These are phyloP conservation scores for Platismatia glauca DNA, from an alignment of 495 filamentous ascomycete genomes.

Conservation along the genomic window DNA sequence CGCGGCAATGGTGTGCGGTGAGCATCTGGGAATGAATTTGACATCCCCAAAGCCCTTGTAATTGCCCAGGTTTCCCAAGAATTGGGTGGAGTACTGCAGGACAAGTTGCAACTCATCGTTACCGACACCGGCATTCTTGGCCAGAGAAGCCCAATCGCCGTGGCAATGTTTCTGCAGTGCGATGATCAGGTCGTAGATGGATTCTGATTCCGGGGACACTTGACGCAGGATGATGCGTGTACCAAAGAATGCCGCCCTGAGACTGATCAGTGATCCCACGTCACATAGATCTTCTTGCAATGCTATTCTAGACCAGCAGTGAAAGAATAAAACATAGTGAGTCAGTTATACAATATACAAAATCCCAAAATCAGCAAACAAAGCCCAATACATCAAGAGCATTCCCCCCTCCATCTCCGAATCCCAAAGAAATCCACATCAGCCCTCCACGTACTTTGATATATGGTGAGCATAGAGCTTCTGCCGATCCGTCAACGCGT, in stretches of 20 bases:
- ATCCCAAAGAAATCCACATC: neutral
- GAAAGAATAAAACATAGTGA: too few relatives aligned
- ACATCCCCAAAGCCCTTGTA: slow-evolving; percentile 94
- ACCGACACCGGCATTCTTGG: slow-evolving; percentile 58
- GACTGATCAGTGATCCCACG: neutral
- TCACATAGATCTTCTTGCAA: too few relatives aligned
- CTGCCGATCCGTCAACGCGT: slow-evolving; percentile 64
- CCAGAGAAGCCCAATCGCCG: slow-evolving; percentile 72
- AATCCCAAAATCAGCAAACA: neutral
- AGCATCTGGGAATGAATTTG: slow-evolving; percentile 82
- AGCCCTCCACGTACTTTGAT: slow-evolving; percentile 50
- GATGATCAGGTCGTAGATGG: slow-evolving; percentile 86
- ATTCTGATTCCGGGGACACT: slow-evolving; percentile 80
- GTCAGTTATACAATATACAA: too few relatives aligned
- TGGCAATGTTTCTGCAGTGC: slow-evolving; percentile 59
- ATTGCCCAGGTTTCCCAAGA: slow-evolving; percentile 86
- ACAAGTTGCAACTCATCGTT: slow-evolving; percentile 63
- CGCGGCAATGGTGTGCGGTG: slow-evolving; percentile 55
- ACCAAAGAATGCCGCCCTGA: slow-evolving; percentile 74
- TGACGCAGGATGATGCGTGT: slow-evolving; percentile 81
- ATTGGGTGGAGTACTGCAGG: slow-evolving; percentile 78
- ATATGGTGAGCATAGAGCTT: slow-evolving; percentile 89
- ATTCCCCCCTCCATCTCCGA: neutral
- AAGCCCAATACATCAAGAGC: neutral
- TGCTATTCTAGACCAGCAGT: too few relatives aligned